Conservation (phyloP, 225 moss, liverwort and hornwort genomes). For the Sphagnum contortum region DNA sequence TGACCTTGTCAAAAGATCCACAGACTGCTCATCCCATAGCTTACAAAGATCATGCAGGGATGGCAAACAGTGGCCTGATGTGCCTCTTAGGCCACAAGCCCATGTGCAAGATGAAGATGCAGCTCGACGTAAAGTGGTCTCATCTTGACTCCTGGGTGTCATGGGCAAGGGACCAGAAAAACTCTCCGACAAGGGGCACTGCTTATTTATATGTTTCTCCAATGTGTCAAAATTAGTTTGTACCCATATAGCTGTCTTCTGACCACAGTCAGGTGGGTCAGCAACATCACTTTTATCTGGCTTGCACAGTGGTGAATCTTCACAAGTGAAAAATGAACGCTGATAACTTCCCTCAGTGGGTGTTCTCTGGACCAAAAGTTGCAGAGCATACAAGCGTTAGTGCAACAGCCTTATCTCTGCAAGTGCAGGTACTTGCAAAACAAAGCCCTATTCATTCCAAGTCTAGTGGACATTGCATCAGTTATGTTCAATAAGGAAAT, state of each 20-base stretch:
- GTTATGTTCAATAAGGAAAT: no score
- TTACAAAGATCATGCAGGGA: conserved; percentile 44
- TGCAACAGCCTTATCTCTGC: no score
- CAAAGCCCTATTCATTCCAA: no score
- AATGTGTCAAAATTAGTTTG: conserved; percentile 18
- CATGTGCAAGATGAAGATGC: conserved; percentile 19
- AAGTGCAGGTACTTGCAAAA: no score
- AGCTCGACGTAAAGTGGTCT: conserved; percentile 30
- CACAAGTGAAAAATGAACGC: conserved; percentile 15
- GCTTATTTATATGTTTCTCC: conserved; percentile 23
- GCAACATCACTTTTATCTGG: conserved; percentile 10
- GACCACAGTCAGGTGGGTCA: neutral
- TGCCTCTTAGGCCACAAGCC: conserved; percentile 27
- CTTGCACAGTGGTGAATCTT: conserved; percentile 10
- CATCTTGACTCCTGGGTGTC: conserved; percentile 19
- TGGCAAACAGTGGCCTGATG: conserved; percentile 12
- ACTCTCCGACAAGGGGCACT: conserved; percentile 27
- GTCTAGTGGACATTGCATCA: no score
- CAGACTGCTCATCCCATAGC: conserved; percentile 37
- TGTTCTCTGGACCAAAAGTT: conserved; percentile 7
- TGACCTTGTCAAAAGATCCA: conserved; percentile 43
- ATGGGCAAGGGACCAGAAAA: conserved; percentile 27
- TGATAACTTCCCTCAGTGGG: conserved; percentile 11
- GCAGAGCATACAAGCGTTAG: neutral
- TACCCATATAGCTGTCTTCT: conserved; percentile 16